Percentiles rank a stretch among this genome's conserved stretches.
Evolutionary conservation across 2,329 filamentous ascomycete genomes (phyloP).

Genomic region (Colletotrichum cordylinicola): DNA sequence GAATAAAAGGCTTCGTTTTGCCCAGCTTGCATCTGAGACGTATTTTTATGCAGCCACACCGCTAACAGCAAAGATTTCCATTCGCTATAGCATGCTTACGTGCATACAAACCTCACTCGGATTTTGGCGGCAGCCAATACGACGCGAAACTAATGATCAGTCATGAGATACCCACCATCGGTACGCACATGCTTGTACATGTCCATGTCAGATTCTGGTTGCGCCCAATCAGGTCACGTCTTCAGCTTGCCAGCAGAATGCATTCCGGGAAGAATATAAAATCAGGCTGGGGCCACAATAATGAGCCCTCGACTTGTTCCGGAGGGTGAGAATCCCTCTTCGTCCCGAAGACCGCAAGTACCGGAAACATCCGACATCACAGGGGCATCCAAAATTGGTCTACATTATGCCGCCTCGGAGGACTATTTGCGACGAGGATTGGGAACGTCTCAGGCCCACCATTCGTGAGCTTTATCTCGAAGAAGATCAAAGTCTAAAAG

Average conservation of each 20-base stretch:
- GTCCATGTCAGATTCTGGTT: background rate
- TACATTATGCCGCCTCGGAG: background rate
- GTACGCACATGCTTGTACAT: background rate
- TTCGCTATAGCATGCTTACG: background rate
- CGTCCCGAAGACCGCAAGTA: accelerated
- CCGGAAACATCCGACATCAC: background rate
- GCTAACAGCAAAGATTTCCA: accelerated
- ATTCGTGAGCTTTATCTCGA: background rate
- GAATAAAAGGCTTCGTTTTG: background rate
- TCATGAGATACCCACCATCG: background rate
- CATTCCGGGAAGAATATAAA: accelerated
- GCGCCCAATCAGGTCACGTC: background rate
- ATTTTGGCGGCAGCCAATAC: background rate
- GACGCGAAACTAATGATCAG: background rate
- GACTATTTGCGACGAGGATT: background rate
- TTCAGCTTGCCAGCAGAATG: background rate
- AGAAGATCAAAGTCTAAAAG: background rate
- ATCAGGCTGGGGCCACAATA: background rate
- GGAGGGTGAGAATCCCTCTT: accelerated
- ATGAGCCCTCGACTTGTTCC: background rate
- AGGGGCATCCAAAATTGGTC: background rate
- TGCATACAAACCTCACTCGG: background rate
- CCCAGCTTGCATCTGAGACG: background rate
- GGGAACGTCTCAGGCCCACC: background rate
- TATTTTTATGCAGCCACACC: background rate